A percentile compares a stretch with the other conserved stretches of the same genome.
These are phyloP conservation scores for Apiotrichum veenhuisii DNA, from an alignment of 1,284 basidiomycete genomes.

Conservation along the genomic window DNA sequence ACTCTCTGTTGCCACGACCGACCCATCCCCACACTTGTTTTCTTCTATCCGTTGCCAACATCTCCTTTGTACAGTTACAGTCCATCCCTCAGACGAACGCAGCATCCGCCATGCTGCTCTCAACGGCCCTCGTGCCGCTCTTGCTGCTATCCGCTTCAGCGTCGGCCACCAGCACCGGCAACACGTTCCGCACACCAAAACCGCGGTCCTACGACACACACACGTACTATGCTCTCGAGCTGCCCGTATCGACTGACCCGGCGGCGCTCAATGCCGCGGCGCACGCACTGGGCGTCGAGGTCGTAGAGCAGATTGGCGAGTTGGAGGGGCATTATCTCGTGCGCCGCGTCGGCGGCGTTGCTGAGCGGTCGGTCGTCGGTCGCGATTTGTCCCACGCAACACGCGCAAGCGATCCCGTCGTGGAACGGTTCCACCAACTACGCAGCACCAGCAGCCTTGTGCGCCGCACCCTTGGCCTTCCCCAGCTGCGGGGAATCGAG, in stretches of 20 bases:
- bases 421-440: conserved; percentile 53
- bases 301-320: conserved; percentile 85
- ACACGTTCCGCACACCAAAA: conserved; percentile 1
- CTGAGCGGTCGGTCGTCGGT: conserved; percentile 41
- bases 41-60: too few species aligned
- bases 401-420: conserved; percentile 46
- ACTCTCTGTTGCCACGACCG: too few species aligned
- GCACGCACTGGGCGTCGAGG: conserved; percentile 66
- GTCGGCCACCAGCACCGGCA: neutral
- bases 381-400: neutral
- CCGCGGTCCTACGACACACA: conserved; percentile 64
- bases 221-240: conserved; percentile 60
- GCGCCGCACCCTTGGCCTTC: conserved; percentile 57
- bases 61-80: too few species aligned
- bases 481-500: conserved; percentile 43
- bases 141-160: neutral
- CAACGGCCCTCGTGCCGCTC: conserved; percentile 5
- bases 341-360: conserved; percentile 50
- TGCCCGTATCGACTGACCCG: conserved; percentile 55
- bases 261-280: conserved; percentile 54
- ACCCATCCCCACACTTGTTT: too few species aligned
- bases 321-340: conserved; percentile 80
- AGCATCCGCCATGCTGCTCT: conserved; percentile 9
- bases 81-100: too few species aligned
- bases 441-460: conserved; percentile 44